Evolutionary conservation across 108 stramenopile genomes (phyloP), one percentile per base, ranked within the genome.

Genomic region (Cyclotella choctawhatcheeana): DNA sequence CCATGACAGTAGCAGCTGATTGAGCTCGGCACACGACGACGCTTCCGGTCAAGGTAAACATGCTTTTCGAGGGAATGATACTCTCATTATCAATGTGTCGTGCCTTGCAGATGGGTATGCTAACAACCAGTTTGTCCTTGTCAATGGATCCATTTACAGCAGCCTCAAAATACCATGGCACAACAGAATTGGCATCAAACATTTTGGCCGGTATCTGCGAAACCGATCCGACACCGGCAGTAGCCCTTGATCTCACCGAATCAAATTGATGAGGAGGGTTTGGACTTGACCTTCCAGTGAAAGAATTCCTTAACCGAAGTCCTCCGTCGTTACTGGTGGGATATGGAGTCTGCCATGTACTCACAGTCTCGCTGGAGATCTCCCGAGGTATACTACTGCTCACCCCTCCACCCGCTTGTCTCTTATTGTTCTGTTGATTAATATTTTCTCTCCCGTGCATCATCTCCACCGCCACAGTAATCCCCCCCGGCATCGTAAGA

Each of bases 401-500:
- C 21, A 37, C 22, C 20, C n/a, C 45, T 67, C 43, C 63, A 58
- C 12, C 40, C 34, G 44, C 54, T 52, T 54, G 81, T 60, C 37
- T 68, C 77, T 16, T 74, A 59, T 66, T 70, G 79, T 60, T 75
- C 7, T 74, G 65, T 69, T 77, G 78, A 10, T 71, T 88, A 27
- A 79, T 67, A 16, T 80, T 85, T 73, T 94, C 90, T 44, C 89
- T 73, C 25, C 91, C 93, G 67, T 87, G 88, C 85, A 90, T 84
- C 47, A 89, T 64, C 72, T 92, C 94, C 61, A 92, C 67, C 20
- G 91, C 90, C 18, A 91, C 67, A 7, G 89, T 85, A 18, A 93
- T 58, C 10, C 94, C 94, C 35, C 94, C 94, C 6, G 91, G 87
- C 48, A 93, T 52, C 6, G 89, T 95, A 25, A 95, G 31, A 74